A percentile compares a stretch with the other conserved stretches of the same genome.
Evolutionary conservation across 1,139 yeast genomes (phyloP).

Genomic region (Scheffersomyces illinoinensis): DNA sequence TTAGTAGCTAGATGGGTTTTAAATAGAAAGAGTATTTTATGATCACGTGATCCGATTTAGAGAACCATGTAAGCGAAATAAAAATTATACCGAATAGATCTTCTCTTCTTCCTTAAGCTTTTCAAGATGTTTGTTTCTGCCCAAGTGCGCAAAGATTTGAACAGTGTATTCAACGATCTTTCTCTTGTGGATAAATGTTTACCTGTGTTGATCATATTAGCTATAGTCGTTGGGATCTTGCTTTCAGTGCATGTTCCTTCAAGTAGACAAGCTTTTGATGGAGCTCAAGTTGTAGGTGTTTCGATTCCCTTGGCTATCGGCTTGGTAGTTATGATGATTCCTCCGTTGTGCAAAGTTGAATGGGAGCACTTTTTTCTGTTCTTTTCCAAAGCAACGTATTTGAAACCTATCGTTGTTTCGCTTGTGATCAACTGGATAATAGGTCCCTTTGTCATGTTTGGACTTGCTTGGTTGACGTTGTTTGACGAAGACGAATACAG

Average conservation of each 20-base stretch:
- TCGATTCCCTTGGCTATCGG: constrained; percentile 54
- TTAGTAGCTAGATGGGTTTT: too few species aligned
- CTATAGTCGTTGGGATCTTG: constrained; percentile 31
- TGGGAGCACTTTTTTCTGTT: constrained; percentile 39
- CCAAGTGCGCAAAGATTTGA: neutral
- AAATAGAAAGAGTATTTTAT: too few species aligned
- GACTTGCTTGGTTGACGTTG: constrained; percentile 54
- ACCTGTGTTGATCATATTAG: constrained; percentile 27
- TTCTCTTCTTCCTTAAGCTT: neutral
- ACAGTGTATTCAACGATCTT: constrained; percentile 8
- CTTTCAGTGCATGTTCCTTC: constrained; percentile 34
- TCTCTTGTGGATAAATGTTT: constrained; percentile 27
- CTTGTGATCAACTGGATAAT: constrained; percentile 55
- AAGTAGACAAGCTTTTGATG: constrained; percentile 28
- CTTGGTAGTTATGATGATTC: constrained; percentile 58
- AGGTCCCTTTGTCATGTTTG: constrained; percentile 60
- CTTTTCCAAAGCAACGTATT: constrained; percentile 19
- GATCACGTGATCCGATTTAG: too few species aligned
- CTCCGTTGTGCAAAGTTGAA: constrained; percentile 55
- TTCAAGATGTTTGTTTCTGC: neutral
- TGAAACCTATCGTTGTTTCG: constrained; percentile 39
- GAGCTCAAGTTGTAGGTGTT: constrained; percentile 28
- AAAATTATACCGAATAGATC: neutral
- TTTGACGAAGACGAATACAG: constrained; percentile 52
- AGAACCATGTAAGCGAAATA: too few species aligned